Conservation (phyloP, 148 eudicot species). For the Amaranthus palmeri region DNA sequence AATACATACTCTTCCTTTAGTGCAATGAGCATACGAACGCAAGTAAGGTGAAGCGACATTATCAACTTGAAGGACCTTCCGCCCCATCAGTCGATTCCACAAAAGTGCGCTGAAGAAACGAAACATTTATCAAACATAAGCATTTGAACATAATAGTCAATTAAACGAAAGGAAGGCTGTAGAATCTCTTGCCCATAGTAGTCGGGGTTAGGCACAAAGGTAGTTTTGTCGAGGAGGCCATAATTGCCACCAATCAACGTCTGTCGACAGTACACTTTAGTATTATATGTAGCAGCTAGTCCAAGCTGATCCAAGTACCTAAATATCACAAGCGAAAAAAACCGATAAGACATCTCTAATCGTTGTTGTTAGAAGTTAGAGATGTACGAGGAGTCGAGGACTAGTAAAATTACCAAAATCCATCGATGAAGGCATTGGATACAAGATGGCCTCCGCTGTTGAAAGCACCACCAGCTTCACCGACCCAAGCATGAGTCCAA, state of each 20-base stretch:
- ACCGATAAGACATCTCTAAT: neutral
- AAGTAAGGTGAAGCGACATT: slow-evolving; percentile 46
- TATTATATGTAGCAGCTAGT: slow-evolving; percentile 61
- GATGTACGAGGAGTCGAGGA: neutral
- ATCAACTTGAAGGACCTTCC: slow-evolving; percentile 57
- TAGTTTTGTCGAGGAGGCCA: slow-evolving; percentile 59
- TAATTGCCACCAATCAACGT: slow-evolving; percentile 82
- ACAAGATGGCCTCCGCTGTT: slow-evolving; percentile 77
- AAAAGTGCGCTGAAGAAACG: slow-evolving; percentile 59
- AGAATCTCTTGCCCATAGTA: slow-evolving; percentile 56
- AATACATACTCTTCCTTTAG: slow-evolving; percentile 68
- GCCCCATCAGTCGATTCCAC: slow-evolving; percentile 85
- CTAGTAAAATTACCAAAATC: slow-evolving; percentile 67
- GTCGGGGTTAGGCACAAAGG: slow-evolving; percentile 81
- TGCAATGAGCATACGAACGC: slow-evolving; percentile 77
- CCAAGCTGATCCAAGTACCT: slow-evolving; percentile 93
- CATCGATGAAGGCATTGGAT: slow-evolving; percentile 68
- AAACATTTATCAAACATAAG: slow-evolving; percentile 10
- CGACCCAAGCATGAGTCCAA: slow-evolving; percentile 95
- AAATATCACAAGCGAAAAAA: slow-evolving; percentile 9
- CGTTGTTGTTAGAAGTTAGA: neutral
- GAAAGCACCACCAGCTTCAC: slow-evolving; percentile 93
- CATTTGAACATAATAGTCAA: neutral
- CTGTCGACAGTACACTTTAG: slow-evolving; percentile 86
- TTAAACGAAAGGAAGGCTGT: neutral